Conservation (phyloP, 2,329 filamentous ascomycete genomes). For the Trichoderma asperellum region DNA sequence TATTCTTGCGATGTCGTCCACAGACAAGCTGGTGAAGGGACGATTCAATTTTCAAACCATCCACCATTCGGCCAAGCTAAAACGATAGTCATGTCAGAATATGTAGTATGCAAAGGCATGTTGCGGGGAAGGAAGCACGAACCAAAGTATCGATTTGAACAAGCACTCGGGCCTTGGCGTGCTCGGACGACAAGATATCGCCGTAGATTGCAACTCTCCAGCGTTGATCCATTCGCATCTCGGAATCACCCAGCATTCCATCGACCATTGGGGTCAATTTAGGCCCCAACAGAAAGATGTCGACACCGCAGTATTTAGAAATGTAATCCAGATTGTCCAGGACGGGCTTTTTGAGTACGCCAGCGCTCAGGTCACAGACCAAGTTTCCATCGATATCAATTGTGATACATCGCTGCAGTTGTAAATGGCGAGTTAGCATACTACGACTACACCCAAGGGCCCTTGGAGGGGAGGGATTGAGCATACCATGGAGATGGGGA, state of each 20-base stretch:
- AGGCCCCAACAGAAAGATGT: conserved; percentile 93
- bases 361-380: conserved; percentile 72
- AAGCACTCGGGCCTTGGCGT: conserved; percentile 92
- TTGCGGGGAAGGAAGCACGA: conserved; percentile 34
- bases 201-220: conserved; percentile 94
- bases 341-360: conserved; percentile 73
- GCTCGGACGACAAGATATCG: conserved; percentile 91
- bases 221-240: conserved; percentile 85
- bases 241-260: conserved; percentile 73
- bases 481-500: conserved; percentile 87
- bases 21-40: conserved; percentile 91
- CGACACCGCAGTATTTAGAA: conserved; percentile 86
- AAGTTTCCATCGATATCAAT: conserved; percentile 92
- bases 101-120: background rate
- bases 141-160: conserved; percentile 98
- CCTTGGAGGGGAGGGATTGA: background rate
- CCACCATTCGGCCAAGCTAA: conserved; percentile 73
- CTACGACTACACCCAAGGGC: background rate
- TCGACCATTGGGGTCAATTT: conserved; percentile 81
- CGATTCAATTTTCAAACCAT: conserved; percentile 79
- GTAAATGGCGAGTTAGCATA: conserved; percentile 28
- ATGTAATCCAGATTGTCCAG: conserved; percentile 85
- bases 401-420: conserved; percentile 77
- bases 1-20: conserved; percentile 92
- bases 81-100: conserved; percentile 29